Conservation (phyloP, 495 filamentous ascomycete species). For the Hypoxylon cercidicola region DNA sequence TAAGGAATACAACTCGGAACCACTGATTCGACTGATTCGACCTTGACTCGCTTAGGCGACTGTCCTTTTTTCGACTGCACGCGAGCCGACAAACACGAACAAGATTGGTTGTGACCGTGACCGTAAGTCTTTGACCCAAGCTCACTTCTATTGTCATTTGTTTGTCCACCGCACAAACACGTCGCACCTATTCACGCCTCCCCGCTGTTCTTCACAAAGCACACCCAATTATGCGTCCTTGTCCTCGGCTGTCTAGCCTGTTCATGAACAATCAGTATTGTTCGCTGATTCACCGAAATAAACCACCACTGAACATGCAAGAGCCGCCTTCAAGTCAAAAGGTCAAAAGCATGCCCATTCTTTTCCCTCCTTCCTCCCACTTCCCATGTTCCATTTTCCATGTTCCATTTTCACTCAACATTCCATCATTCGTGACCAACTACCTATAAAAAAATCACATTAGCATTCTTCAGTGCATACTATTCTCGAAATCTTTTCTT, state of each 20-base stretch:
- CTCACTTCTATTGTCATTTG: conserved; percentile 10
- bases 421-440: neutral
- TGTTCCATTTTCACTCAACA: neutral
- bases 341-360: conserved; percentile 8
- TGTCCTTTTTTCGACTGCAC: conserved; percentile 14
- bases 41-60: conserved; percentile 16
- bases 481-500: conserved; percentile 1
- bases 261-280: conserved; percentile 40
- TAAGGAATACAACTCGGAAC: conserved; percentile 12
- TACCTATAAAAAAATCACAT: conserved; percentile 8
- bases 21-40: conserved; percentile 2
- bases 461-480: conserved; percentile 9
- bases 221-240: conserved; percentile 5
- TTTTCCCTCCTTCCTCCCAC: neutral
- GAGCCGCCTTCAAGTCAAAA: neutral
- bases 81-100: conserved; percentile 22
- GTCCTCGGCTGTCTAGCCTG: conserved; percentile 8
- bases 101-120: conserved; percentile 28
- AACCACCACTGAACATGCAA: conserved; percentile 7
- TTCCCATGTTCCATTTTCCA: conserved; percentile 1
- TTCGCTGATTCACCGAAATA: conserved; percentile 15
- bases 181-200: conserved; percentile 6
- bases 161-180: conserved; percentile 29
- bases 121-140: conserved; percentile 38
- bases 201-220: conserved; percentile 21